Base-by-base conservation (phyloP, 2,329 filamentous ascomycete species). In the Pseudogymnoascus sp. region DNA sequence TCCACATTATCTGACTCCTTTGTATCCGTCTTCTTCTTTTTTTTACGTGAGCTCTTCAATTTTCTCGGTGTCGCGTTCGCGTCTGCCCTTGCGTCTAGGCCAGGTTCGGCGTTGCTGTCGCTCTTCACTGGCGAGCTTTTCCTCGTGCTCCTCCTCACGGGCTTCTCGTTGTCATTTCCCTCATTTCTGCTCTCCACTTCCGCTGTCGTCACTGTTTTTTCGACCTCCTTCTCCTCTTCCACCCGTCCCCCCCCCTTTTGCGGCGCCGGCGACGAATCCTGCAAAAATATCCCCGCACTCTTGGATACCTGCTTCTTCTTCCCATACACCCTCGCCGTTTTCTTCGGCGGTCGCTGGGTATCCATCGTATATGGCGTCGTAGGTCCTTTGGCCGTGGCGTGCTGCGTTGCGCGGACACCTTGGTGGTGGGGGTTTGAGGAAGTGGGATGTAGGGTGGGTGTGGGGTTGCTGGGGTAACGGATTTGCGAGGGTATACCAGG, bases 231-330 rank as follows among this genome's bases (percentile, higher is more conserved):
- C 33, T 37, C 58, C 36, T 39, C 36, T 39, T 39, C 36, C 9
- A 10, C 36, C n/a, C 10, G 9, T 10, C 9, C n/a, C 36, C 25
- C 58, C 25, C 27, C 58, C 58, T 37, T 59, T 18, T 8, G 35
- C 5, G 33, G 6, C 10, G 33, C 33, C 4, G 33, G 33, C 58
- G 36, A 37, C n/a, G 33, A 40, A 37, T 40, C 36, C 12, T 59
- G 33, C 33, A 59, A 39, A 59, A 59, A 40, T 1, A 37, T 37
- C n/a, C 33, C 58, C 18, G 36, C 58, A 18, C n/a, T 39, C 8
- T 31, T 59, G 6, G 58, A 29, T 1, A 27, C 58, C 4, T 59
- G 45, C n/a, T 55, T 59, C 58, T 59, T 59, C 58, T 59, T 59
- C 33, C 58, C 58, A 39, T 59, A 59, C 21, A 40, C 36, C 58